A percentile compares a stretch with the other conserved stretches of the same genome.
Conservation (phyloP, 441 rosid genomes). For the Kokia cookei region DNA sequence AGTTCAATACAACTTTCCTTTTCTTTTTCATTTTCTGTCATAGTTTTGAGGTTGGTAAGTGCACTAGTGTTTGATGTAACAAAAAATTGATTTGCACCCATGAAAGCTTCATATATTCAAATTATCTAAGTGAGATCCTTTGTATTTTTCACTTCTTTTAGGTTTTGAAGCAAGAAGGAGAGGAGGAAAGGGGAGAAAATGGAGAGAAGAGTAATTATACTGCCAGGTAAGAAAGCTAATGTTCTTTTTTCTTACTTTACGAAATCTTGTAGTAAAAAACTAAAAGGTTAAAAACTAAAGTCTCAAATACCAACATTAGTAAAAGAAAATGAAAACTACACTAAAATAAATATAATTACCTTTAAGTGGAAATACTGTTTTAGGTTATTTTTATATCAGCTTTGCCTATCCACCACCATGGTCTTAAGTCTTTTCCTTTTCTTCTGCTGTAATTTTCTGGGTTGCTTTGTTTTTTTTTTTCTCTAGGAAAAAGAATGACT, state of each 20-base stretch:
- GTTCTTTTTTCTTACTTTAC: slow-evolving; percentile 25
- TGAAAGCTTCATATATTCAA: background rate
- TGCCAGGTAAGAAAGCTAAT: slow-evolving; percentile 39
- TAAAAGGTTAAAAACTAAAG: slow-evolving; percentile 24
- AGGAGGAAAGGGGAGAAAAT: background rate
- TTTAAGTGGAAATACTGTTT: slow-evolving; percentile 42
- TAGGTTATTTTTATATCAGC: slow-evolving; percentile 29
- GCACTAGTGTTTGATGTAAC: slow-evolving; percentile 28
- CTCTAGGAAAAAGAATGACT: slow-evolving; percentile 17
- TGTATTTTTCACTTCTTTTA: slow-evolving; percentile 4
- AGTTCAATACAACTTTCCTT: background rate
- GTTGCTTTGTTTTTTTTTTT: slow-evolving; percentile 13
- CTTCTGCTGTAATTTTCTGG: slow-evolving; percentile 21
- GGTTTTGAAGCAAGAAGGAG: slow-evolving; percentile 4
- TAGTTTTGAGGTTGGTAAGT: slow-evolving; percentile 5
- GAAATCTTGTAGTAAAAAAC: slow-evolving; percentile 36
- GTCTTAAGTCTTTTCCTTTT: slow-evolving; percentile 10
- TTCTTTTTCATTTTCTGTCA: background rate
- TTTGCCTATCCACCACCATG: slow-evolving; percentile 26
- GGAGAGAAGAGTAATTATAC: slow-evolving; percentile 25
- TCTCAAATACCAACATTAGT: slow-evolving; percentile 5
- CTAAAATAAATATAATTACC: background rate
- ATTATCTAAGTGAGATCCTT: background rate
- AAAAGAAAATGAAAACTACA: background rate
- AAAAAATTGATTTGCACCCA: slow-evolving; percentile 24